Conservation (phyloP, 768 basidiomycete genomes). For the Hericium erinaceus region DNA sequence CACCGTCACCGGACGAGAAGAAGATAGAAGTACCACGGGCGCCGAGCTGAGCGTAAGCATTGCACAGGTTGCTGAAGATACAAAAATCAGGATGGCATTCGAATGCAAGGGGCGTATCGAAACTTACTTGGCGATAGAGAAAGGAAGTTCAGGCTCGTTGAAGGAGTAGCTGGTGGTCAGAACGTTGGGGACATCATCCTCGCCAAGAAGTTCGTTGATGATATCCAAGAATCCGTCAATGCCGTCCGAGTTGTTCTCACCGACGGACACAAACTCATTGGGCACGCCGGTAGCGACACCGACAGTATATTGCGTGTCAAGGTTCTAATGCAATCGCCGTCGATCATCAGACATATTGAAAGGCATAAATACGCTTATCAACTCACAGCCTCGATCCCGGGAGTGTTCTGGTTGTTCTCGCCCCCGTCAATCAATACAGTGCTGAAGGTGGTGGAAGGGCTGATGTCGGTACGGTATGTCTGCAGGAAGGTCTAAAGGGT, state of each 20-base stretch:
- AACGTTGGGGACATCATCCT: constrained; percentile 7
- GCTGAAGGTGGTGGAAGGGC: background rate
- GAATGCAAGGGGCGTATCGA: background rate
- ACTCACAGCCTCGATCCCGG: background rate
- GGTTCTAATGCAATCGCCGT: constrained; percentile 16
- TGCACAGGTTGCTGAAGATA: constrained; percentile 22
- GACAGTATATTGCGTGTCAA: constrained; percentile 31
- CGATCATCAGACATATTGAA: background rate
- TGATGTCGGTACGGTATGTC: background rate
- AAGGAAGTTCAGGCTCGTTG: constrained; percentile 20
- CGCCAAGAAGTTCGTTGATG: constrained; percentile 16
- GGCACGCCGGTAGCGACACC: constrained; percentile 22
- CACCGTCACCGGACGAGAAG: constrained; percentile 31
- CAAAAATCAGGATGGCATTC: background rate
- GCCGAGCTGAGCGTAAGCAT: constrained; percentile 27
- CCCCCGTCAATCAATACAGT: constrained; percentile 1
- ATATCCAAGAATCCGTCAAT: constrained; percentile 24
- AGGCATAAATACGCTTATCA: background rate
- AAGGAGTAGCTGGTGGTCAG: constrained; percentile 25
- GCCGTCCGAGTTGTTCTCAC: constrained; percentile 9
- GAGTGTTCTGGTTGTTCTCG: background rate
- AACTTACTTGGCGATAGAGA: constrained; percentile 19
- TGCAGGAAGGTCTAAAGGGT: background rate
- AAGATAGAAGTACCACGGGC: constrained; percentile 27
- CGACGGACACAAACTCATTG: constrained; percentile 18